Evolutionary conservation across 148 eudicot species (phyloP), one percentile per base, ranked within the genome.

Genomic region (Rhododendron williamsianum): DNA sequence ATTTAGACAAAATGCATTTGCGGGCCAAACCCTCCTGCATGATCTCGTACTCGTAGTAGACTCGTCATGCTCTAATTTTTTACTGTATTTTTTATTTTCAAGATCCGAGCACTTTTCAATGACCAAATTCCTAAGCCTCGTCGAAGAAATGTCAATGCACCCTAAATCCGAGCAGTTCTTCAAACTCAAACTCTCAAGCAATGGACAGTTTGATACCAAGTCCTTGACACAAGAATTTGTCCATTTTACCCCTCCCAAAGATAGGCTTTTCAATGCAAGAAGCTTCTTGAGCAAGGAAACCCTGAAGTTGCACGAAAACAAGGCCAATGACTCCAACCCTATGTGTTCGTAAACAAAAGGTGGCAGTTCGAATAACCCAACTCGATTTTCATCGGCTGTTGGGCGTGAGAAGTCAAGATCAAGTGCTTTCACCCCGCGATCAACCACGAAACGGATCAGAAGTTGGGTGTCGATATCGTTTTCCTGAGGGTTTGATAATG

Each of bases 351-450:
- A 88, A 7, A 89, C 89, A 25, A 63, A 56, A 0, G 9, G 7
- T 0, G 91, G 90, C 43, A 91, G 60, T 13, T 81, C 82, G n/a
- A 86, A 87, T 3, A 77, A 54, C 2, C 43, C 78, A 35, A 15
- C 65, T 8, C 58, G 73, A 16, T 21, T 54, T 21, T 83, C 30
- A 10, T 78, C 15, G 87, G 87, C 56, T 2, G 9, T 3, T 0
- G 76, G 58, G n/a, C 36, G 46, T 0, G 91, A 80, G 65, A 90
- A 89, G 38, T 92, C 90, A 30, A 92, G 92, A 78, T 89, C 88
- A 2, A 92, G 83, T 0, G 49, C 52, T 56, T 82, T 90, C 41
- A 85, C 63, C 2, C 74, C 45, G 9, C 35, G 91, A 33, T 3
- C 13, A 3, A 88, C 74, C n/a, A 89, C 90, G 27, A 83, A 84